Percentiles rank a stretch among this genome's conserved stretches.
phyloP scores from a whole-genome alignment of 1,284 basidiomycete species.

The Ganoderma resinaceum region DNA sequence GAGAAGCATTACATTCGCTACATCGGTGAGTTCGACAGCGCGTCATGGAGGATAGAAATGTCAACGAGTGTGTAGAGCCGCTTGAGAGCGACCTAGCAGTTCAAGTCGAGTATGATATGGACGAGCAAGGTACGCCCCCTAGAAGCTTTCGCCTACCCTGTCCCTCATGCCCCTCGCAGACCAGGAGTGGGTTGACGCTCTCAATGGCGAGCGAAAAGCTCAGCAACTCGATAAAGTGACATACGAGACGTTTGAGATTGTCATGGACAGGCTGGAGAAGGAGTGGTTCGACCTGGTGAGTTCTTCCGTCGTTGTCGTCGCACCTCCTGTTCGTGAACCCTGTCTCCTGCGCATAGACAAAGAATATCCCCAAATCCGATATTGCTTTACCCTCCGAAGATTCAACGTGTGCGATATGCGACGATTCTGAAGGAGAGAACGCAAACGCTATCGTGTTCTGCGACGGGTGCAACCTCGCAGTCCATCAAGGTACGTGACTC shows the following conservation, averaged over 20 bases:
- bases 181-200: conserved; percentile 91
- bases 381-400: conserved; percentile 89
- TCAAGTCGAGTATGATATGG: conserved; percentile 99
- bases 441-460: conserved; percentile 99
- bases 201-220: conserved; percentile 87
- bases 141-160: background rate
- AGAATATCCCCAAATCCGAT: conserved; percentile 88
- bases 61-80: conserved; percentile 66
- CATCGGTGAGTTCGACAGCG: conserved; percentile 66
- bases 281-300: conserved; percentile 97
- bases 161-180: conserved; percentile 55
- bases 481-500: conserved; percentile 84
- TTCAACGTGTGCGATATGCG: conserved; percentile 95
- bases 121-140: conserved; percentile 88
- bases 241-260: conserved; percentile 93
- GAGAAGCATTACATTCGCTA: conserved; percentile 92
- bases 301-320: conserved; percentile 5
- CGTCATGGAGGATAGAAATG: background rate
- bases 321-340: conserved; percentile 10
- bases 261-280: conserved; percentile 98
- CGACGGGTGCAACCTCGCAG: conserved; percentile 98
- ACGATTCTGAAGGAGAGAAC: conserved; percentile 98
- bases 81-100: conserved; percentile 91
- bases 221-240: conserved; percentile 78
- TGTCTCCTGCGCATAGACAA: conserved; percentile 63